Evolutionary conservation across 306 rosid genomes (phyloP).

Genomic region (Chamaecrista fasciculata): DNA sequence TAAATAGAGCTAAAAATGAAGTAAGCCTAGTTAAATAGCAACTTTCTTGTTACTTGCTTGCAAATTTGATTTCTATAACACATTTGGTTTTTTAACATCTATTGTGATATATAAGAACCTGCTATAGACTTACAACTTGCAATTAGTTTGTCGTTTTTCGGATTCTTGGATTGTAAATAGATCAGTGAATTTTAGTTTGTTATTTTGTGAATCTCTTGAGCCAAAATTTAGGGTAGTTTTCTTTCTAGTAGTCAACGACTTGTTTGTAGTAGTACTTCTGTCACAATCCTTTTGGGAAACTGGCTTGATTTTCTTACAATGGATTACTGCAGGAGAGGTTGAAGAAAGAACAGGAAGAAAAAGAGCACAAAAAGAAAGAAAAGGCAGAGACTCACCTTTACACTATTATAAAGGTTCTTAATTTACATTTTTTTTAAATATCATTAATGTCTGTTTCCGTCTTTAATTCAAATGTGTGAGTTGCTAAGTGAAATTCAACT

Average conservation of each 20-base stretch:
- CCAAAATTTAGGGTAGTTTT: not conserved
- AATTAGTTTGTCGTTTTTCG: not conserved
- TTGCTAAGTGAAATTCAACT: not conserved
- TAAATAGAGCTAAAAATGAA: not conserved
- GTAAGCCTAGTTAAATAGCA: constrained; percentile 5
- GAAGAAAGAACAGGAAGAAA: constrained; percentile 85
- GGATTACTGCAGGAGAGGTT: constrained; percentile 60
- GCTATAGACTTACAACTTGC: not conserved
- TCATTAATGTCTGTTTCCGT: not conserved
- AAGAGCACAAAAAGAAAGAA: constrained; percentile 77
- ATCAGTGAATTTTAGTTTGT: not conserved
- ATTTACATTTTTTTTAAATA: constrained; percentile 25
- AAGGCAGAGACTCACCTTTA: constrained; percentile 82
- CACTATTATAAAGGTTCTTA: constrained; percentile 71
- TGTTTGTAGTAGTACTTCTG: not conserved
- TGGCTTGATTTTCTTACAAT: constrained; percentile 15
- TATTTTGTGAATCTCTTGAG: not conserved
- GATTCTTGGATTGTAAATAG: not conserved
- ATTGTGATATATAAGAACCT: not conserved
- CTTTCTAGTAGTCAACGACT: not conserved
- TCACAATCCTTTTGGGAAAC: constrained; percentile 13
- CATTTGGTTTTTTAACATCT: not conserved
- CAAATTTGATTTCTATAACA: not conserved
- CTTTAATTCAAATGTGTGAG: not conserved
- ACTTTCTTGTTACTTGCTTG: not conserved